A percentile compares a stretch with the other conserved stretches of the same genome.
phyloP scores from a whole-genome alignment of 2,329 filamentous ascomycete species.

The Paracoccidioides lutzii region DNA sequence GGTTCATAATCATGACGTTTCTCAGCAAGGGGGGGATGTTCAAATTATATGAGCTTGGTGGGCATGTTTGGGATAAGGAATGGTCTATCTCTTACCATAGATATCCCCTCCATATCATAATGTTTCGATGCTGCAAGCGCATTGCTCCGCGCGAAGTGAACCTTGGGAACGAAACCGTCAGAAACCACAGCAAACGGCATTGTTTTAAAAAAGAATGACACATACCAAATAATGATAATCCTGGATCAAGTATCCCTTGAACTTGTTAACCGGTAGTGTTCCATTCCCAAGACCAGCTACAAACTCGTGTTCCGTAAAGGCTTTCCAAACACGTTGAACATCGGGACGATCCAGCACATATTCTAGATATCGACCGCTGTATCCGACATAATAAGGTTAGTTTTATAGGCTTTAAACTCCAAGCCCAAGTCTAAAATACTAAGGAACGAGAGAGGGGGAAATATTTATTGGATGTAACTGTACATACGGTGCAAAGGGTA shows the following conservation, averaged over 20 bases:
- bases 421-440: background rate
- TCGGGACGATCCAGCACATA: constrained; percentile 66
- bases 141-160: constrained; percentile 79
- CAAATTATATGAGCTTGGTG: background rate
- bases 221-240: constrained; percentile 79
- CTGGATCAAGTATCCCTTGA: constrained; percentile 81
- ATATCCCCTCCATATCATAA: constrained; percentile 58
- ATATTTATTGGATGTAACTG: no score
- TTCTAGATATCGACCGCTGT: constrained; percentile 64
- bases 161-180: constrained; percentile 31
- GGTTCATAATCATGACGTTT: background rate
- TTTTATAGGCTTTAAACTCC: background rate
- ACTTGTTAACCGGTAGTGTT: constrained; percentile 58
- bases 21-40: background rate
- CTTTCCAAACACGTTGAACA: constrained; percentile 60
- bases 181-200: constrained; percentile 2
- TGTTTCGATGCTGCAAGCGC: constrained; percentile 77
- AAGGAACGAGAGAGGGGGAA: background rate
- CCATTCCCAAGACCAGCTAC: constrained; percentile 64
- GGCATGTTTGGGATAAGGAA: background rate
- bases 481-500: constrained; percentile 46
- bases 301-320: constrained; percentile 71
- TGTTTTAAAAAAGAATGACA: constrained; percentile 4
- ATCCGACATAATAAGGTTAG: background rate
- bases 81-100: constrained; percentile 40